These are phyloP conservation scores for Cystobasidium tubakii DNA, from an alignment of 768 basidiomycete species.

Conservation along the genomic window DNA sequence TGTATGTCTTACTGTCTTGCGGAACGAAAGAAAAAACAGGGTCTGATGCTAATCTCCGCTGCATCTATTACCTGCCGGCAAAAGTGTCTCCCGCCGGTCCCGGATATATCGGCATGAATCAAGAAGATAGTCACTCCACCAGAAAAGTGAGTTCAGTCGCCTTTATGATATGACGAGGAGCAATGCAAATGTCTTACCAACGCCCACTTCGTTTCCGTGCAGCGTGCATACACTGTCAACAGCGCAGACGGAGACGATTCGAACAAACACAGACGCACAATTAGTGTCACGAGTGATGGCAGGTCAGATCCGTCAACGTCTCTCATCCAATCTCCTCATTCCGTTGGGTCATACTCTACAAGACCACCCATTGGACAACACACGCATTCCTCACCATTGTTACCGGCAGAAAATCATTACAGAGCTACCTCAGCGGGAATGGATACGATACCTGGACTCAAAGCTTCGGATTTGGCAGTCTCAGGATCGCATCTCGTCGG, in stretches of 20 bases:
- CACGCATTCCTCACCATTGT: slow-evolving; percentile 30
- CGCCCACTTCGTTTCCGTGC: too few relatives aligned
- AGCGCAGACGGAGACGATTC: slow-evolving; percentile 34
- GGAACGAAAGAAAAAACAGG: neutral
- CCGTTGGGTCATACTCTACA: neutral
- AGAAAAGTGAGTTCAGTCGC: neutral
- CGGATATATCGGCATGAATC: slow-evolving; percentile 19
- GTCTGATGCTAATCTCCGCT: neutral
- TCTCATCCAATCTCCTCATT: slow-evolving; percentile 17
- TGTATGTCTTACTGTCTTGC: neutral
- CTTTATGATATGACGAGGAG: too few relatives aligned
- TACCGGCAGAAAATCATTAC: slow-evolving; percentile 28
- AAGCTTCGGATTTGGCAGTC: slow-evolving; percentile 22
- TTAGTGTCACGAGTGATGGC: neutral
- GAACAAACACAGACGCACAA: slow-evolving; percentile 35
- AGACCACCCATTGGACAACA: slow-evolving; percentile 10
- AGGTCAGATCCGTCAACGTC: neutral
- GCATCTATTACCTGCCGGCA: neutral
- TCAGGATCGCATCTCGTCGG: slow-evolving; percentile 30
- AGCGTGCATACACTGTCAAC: slow-evolving; percentile 29
- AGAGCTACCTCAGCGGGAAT: slow-evolving; percentile 5
- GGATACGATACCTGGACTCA: slow-evolving; percentile 11
- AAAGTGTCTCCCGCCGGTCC: slow-evolving; percentile 29
- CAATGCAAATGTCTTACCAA: neutral
- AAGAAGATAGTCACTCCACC: neutral